Percentiles rank a stretch among this genome's conserved stretches.
These are phyloP conservation scores for Stagonosporopsis tanaceti DNA, from an alignment of 2,329 filamentous ascomycete species.

Conservation along the genomic window DNA sequence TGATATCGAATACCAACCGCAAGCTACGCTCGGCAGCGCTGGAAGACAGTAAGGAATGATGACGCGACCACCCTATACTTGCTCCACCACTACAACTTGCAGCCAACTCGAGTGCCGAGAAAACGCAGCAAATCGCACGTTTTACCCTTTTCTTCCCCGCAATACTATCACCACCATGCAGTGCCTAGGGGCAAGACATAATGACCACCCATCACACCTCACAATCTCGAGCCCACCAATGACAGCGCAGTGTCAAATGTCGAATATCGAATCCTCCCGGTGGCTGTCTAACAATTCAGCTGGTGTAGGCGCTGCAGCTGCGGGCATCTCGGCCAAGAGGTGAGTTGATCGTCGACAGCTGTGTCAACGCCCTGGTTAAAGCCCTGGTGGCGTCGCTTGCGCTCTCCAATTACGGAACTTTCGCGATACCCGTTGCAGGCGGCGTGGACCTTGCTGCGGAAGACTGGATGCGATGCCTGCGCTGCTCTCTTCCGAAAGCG, in stretches of 20 bases:
- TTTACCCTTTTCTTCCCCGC: neutral
- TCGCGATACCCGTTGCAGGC: slow-evolving; percentile 4
- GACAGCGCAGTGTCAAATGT: neutral
- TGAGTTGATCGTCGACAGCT: neutral
- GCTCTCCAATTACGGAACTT: neutral
- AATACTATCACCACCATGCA: neutral
- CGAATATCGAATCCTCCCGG: neutral
- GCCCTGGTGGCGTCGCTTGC: neutral
- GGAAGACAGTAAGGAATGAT: no score
- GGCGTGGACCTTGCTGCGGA: neutral
- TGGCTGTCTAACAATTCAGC: neutral
- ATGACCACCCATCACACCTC: neutral
- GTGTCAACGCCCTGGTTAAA: neutral
- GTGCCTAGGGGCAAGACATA: neutral
- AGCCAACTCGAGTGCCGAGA: neutral
- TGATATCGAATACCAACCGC: no score
- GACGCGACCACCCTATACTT: no score
- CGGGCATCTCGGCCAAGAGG: neutral
- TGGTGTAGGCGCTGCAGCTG: neutral
- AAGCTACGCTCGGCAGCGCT: no score
- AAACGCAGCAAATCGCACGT: neutral
- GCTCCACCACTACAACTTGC: neutral
- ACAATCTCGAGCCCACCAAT: slow-evolving; percentile 10
- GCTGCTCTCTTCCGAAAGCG: neutral
- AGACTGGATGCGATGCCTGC: neutral